A percentile compares a stretch with the other conserved stretches of the same genome.
phyloP scores from a whole-genome alignment of 441 rosid genomes.

The Pelargonium hybrid region DNA sequence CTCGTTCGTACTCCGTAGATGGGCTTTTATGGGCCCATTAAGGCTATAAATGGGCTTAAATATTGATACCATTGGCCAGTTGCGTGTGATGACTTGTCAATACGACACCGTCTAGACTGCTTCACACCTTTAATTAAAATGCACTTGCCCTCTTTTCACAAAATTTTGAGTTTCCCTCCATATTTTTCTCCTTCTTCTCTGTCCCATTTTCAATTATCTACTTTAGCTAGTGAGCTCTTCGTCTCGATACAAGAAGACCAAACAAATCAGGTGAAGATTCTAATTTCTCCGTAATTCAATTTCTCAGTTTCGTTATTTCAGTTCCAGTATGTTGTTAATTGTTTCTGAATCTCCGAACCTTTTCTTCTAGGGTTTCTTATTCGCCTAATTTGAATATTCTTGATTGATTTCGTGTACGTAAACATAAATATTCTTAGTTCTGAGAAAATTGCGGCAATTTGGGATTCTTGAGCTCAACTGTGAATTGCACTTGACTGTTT shows the following conservation, averaged over 20 bases:
- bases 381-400: neutral
- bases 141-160: neutral
- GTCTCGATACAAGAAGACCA: neutral
- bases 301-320: neutral
- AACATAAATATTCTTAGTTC: neutral
- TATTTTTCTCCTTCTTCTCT: neutral
- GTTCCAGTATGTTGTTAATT: neutral
- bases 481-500: neutral
- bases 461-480: neutral
- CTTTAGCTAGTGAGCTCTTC: neutral
- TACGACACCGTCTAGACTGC: neutral
- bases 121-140: neutral
- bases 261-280: neutral
- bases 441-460: neutral
- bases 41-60: neutral
- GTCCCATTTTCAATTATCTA: neutral
- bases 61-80: no score
- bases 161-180: conserved; percentile 1
- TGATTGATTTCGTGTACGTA: neutral
- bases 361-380: neutral
- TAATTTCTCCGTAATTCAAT: neutral
- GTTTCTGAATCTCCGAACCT: no score
- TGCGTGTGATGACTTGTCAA: neutral
- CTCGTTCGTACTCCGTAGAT: neutral
- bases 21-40: neutral